A percentile compares a stretch with the other conserved stretches of the same genome.
These are phyloP conservation scores for Rhododendron kiyosumense DNA, from an alignment of 148 eudicot species.

Conservation along the genomic window DNA sequence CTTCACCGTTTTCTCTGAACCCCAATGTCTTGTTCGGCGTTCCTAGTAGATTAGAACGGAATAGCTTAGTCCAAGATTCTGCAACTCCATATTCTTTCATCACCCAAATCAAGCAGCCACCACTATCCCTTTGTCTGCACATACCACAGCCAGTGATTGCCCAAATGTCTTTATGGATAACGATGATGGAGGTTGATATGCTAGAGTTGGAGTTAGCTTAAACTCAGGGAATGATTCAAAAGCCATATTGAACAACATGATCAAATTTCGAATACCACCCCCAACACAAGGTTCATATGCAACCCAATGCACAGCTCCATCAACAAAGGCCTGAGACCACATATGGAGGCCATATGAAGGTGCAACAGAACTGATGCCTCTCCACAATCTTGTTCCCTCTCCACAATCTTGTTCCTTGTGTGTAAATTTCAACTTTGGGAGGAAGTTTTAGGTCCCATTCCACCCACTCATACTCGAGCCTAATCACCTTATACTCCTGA, in stretches of 20 bases:
- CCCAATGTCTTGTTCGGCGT: constrained; percentile 1
- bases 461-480: neutral
- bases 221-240: constrained; percentile 19
- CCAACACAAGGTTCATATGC: neutral
- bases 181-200: neutral
- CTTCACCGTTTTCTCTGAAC: constrained; percentile 24
- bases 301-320: constrained; percentile 33
- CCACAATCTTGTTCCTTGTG: constrained; percentile 12
- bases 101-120: constrained; percentile 24
- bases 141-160: constrained; percentile 5
- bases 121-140: constrained; percentile 1
- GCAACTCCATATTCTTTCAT: constrained; percentile 27
- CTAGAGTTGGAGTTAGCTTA: neutral
- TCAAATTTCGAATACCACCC: constrained; percentile 5
- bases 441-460: neutral
- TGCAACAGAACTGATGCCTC: neutral
- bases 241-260: constrained; percentile 14
- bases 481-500: neutral
- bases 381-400: constrained; percentile 17
- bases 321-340: constrained; percentile 21
- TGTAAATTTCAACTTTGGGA: neutral
- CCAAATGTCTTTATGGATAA: neutral
- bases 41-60: constrained; percentile 4
- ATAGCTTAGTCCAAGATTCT: constrained; percentile 26
- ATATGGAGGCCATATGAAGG: neutral